Conservation (phyloP, 2,329 filamentous ascomycete species). For the Phaeosphaeriaceae sp. region DNA sequence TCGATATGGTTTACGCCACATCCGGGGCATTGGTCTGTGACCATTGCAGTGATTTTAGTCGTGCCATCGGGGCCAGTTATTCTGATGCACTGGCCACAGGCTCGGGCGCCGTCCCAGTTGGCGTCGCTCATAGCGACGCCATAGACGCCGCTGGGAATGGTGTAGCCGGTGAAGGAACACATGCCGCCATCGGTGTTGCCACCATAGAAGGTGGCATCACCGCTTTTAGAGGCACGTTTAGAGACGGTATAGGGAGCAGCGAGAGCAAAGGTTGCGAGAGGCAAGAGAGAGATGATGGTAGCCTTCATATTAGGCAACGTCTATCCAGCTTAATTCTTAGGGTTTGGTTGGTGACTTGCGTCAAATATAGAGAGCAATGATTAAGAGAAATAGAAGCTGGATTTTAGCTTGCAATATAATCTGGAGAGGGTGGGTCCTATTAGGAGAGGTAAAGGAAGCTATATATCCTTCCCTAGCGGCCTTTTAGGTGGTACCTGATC, state of each 20-base stretch:
- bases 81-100: constrained; percentile 66
- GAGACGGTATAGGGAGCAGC: constrained; percentile 23
- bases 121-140: constrained; percentile 67
- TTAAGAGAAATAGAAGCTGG: constrained; percentile 35
- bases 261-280: constrained; percentile 32
- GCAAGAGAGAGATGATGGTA: constrained; percentile 31
- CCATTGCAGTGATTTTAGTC: constrained; percentile 66
- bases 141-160: constrained; percentile 63
- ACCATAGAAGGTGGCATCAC: constrained; percentile 47
- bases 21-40: constrained; percentile 64
- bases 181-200: constrained; percentile 61
- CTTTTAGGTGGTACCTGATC: constrained; percentile 23
- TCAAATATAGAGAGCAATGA: constrained; percentile 3
- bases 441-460: constrained; percentile 14
- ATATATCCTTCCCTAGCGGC: constrained; percentile 1
- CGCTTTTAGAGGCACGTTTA: constrained; percentile 22
- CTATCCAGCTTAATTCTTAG: neutral
- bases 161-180: constrained; percentile 70
- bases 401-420: constrained; percentile 35
- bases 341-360: constrained; percentile 1
- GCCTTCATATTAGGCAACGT: constrained; percentile 31
- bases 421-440: constrained; percentile 15
- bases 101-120: constrained; percentile 62
- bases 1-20: constrained; percentile 63
- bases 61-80: constrained; percentile 65